Conservation (phyloP, 2,329 filamentous ascomycete species). For the Aspergillus sergii region DNA sequence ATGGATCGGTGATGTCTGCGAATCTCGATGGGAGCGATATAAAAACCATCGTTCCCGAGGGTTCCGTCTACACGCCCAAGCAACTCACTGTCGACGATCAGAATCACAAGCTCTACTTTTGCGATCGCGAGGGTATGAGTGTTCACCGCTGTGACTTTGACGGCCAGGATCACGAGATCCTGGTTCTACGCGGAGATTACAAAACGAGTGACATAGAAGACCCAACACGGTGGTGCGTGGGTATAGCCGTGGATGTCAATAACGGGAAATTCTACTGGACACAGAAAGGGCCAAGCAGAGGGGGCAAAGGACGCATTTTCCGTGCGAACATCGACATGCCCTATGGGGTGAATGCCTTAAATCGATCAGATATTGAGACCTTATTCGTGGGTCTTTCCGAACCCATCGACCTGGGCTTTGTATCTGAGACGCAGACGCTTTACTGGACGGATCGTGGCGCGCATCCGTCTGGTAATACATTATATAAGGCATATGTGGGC, state of each 20-base stretch:
- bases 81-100: conserved; percentile 39
- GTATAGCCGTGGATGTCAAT: conserved; percentile 52
- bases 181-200: conserved; percentile 36
- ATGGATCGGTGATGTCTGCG: conserved; percentile 49
- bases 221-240: conserved; percentile 55
- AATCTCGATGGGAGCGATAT: conserved; percentile 54
- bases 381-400: conserved; percentile 54
- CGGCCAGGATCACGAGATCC: conserved; percentile 35
- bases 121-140: conserved; percentile 47
- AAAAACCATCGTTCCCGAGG: conserved; percentile 45
- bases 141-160: conserved; percentile 41
- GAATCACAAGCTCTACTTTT: conserved; percentile 41
- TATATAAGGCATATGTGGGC: conserved; percentile 46
- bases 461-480: conserved; percentile 55
- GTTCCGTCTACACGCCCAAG: conserved; percentile 54
- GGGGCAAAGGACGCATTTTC: conserved; percentile 56
- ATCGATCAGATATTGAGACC: conserved; percentile 46
- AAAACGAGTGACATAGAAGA: too few species aligned
- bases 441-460: conserved; percentile 67
- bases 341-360: conserved; percentile 32
- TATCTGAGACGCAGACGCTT: conserved; percentile 46
- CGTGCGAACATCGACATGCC: conserved; percentile 50
- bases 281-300: conserved; percentile 61
- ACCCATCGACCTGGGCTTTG: conserved; percentile 59
- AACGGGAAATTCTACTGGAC: conserved; percentile 60